A percentile compares a stretch with the other conserved stretches of the same genome.
Conservation (phyloP, 2,329 filamentous ascomycete species). For the Cladosporium phlei region DNA sequence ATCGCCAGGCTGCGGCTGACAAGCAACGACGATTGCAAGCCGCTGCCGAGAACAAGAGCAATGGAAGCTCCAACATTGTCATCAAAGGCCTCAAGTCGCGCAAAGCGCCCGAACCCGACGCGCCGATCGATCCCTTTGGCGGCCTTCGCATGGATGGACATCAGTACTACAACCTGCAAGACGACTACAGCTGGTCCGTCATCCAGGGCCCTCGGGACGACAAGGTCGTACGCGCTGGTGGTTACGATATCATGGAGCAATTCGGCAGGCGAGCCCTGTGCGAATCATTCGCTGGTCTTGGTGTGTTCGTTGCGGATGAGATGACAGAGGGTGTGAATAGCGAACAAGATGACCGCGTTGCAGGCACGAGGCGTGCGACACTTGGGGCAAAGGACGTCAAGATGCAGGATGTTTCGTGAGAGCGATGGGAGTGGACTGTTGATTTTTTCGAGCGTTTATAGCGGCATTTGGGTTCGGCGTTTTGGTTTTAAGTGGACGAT, state of each 20-base stretch:
- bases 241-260: constrained; percentile 69
- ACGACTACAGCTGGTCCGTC: constrained; percentile 70
- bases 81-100: constrained; percentile 76
- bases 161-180: constrained; percentile 65
- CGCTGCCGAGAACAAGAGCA: constrained; percentile 37
- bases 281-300: constrained; percentile 85
- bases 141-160: constrained; percentile 62
- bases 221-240: constrained; percentile 65
- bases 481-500: constrained; percentile 1
- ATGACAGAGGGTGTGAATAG: constrained; percentile 37
- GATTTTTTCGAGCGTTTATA: not conserved
- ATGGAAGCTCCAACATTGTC: constrained; percentile 41
- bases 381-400: constrained; percentile 53
- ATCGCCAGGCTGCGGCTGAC: constrained; percentile 50
- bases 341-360: constrained; percentile 23
- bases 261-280: constrained; percentile 77
- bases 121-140: constrained; percentile 83
- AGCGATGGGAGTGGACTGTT: not conserved
- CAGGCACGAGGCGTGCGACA: constrained; percentile 43
- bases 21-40: constrained; percentile 38
- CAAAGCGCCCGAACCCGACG: constrained; percentile 58
- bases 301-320: constrained; percentile 82
- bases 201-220: constrained; percentile 64
- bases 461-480: constrained; percentile 1
- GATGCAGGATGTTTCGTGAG: constrained; percentile 41